Conservation (phyloP, 2,329 filamentous ascomycete genomes). For the Fusarium concolor region DNA sequence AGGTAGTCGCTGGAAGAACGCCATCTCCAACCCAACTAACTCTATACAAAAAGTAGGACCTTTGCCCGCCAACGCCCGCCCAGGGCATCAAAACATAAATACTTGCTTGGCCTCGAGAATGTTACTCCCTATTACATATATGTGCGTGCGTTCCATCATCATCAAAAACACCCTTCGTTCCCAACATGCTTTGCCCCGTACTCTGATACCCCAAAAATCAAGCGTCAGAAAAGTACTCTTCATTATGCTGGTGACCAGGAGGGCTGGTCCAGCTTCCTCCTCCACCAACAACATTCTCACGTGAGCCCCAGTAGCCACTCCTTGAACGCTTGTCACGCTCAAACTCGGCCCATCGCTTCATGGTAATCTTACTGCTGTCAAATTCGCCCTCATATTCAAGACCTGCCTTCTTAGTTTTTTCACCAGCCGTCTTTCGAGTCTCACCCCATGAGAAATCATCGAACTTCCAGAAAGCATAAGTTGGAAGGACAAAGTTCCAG, state of each 20-base stretch:
- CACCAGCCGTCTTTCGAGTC: conserved; percentile 92
- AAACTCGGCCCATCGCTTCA: conserved; percentile 99
- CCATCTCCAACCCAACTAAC: conserved; percentile 38
- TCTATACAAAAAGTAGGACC: conserved; percentile 41
- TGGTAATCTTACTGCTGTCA: conserved; percentile 98
- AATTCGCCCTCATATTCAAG: conserved; percentile 95
- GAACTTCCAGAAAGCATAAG: conserved; percentile 99
- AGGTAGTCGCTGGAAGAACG: conserved; percentile 35
- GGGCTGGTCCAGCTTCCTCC: conserved; percentile 59
- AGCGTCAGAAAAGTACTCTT: conserved; percentile 67
- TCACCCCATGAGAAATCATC: conserved; percentile 99
- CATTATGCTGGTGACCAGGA: conserved; percentile 60
- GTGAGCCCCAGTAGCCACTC: conserved; percentile 63
- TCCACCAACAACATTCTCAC: conserved; percentile 61
- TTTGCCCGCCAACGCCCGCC: conserved; percentile 22
- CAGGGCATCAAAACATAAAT: conserved; percentile 38
- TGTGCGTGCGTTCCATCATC: conserved; percentile 37
- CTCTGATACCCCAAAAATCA: conserved; percentile 45
- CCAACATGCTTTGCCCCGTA: conserved; percentile 33
- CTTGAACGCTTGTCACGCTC: conserved; percentile 72
- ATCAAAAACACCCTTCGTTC: conserved; percentile 38
- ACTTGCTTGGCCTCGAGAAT: conserved; percentile 20
- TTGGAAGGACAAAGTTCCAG: conserved; percentile 96
- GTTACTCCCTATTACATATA: conserved; percentile 43
- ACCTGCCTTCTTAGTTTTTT: conserved; percentile 87